Conservation (phyloP, 1,139 yeast genomes). For the Geotrichum cucujoidarum region DNA sequence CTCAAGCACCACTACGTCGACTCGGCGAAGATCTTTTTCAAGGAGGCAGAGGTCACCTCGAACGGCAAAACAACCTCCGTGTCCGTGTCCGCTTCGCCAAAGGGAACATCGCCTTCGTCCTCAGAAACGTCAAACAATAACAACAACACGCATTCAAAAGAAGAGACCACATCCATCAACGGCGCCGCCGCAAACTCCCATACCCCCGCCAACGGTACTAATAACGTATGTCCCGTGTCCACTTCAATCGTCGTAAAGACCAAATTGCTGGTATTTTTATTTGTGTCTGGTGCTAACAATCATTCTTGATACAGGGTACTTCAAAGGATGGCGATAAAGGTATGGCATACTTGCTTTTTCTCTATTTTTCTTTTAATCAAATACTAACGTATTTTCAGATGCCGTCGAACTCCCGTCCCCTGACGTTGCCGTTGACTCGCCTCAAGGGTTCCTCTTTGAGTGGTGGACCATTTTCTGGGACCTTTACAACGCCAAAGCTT, state of each 20-base stretch:
- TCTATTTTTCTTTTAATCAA: neutral
- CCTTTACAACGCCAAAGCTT: slow-evolving; percentile 75
- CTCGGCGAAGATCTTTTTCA: slow-evolving; percentile 66
- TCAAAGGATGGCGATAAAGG: slow-evolving; percentile 4
- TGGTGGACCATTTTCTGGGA: slow-evolving; percentile 99
- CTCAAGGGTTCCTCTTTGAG: slow-evolving; percentile 80
- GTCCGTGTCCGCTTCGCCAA: slow-evolving; percentile 6
- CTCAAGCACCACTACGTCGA: slow-evolving; percentile 65
- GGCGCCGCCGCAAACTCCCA: neutral
- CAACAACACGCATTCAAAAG: no score
- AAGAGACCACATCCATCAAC: slow-evolving; percentile 16
- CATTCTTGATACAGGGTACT: neutral
- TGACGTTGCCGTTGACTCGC: slow-evolving; percentile 49
- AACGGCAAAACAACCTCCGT: slow-evolving; percentile 16
- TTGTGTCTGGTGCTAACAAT: neutral
- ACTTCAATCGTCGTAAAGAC: no score
- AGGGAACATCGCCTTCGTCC: slow-evolving; percentile 17
- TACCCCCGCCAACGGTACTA: neutral
- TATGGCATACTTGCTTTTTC: neutral
- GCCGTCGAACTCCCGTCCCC: slow-evolving; percentile 17
- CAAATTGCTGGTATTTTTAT: no score
- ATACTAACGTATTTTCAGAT: neutral
- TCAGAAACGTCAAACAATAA: slow-evolving; percentile 14
- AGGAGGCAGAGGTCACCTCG: slow-evolving; percentile 55
- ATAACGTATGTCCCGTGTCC: slow-evolving; percentile 3